These are phyloP conservation scores for Mycena amicta DNA, from an alignment of 768 basidiomycete genomes.

Conservation along the genomic window DNA sequence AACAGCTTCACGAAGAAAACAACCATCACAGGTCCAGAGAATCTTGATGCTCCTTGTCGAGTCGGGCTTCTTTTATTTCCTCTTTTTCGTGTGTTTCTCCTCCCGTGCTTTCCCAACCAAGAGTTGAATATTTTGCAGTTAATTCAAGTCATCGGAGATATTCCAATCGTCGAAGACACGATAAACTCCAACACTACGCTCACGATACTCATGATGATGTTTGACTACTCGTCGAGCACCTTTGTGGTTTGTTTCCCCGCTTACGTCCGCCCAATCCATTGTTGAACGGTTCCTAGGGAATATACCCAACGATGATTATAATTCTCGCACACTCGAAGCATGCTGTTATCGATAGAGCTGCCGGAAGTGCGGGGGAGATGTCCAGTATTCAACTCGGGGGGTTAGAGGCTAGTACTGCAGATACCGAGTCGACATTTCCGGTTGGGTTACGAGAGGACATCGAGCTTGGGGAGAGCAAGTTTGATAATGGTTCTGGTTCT, in stretches of 20 bases:
- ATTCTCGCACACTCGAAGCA: conserved; percentile 14
- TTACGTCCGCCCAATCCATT: neutral
- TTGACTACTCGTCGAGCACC: conserved; percentile 5
- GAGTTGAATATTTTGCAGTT: neutral
- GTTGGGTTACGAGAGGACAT: too few relatives aligned
- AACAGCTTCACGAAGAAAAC: neutral
- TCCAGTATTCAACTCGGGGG: neutral
- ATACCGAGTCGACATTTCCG: too few relatives aligned
- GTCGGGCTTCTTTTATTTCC: conserved; percentile 12
- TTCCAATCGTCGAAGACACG: neutral
- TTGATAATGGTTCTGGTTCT: too few relatives aligned
- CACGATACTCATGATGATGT: neutral
- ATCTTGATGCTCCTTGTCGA: conserved; percentile 9
- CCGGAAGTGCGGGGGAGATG: neutral
- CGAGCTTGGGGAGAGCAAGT: too few relatives aligned
- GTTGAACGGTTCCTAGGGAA: neutral
- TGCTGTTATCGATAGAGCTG: neutral
- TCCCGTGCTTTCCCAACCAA: neutral
- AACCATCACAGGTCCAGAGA: neutral
- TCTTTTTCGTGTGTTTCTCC: conserved; percentile 12
- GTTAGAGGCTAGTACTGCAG: too few relatives aligned
- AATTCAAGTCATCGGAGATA: neutral
- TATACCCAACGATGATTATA: conserved; percentile 9
- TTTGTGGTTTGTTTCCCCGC: conserved; percentile 1
- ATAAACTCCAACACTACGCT: neutral